Base-by-base conservation (phyloP, 805 yeast genomes). In the Wickerhamiella siamensis region DNA sequence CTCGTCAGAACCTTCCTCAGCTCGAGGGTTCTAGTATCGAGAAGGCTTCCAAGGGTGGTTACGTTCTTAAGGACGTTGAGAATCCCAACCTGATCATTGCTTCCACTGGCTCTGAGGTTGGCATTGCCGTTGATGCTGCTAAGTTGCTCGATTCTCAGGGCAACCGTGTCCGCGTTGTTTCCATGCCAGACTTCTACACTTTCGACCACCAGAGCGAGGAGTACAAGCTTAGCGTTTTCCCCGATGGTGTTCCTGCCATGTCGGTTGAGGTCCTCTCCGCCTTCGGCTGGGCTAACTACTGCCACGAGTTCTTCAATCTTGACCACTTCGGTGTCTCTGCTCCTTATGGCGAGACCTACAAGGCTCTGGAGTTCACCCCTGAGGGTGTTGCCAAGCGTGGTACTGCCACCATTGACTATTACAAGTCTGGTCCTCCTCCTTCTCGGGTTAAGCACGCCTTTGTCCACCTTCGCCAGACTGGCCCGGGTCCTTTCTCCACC, bases 251-350 rank as follows among this genome's bases (percentile, higher is more conserved):
- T 43, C 97, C 97, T 64, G 77, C 83, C 60, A 51, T 91, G 66
- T 83, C 95, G 43, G 83, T 88, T 51, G 98, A 91, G 75, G 97
- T 86, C 41, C 71, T 84, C 77, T 66, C 94, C 43, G 77, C 95
- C 42, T 69, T 73, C 55, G 95, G 95, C 45, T 91, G 98, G 98
- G 70, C 79, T 56, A 82, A 78, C 66, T 91, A 86, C 72, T 75
- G 96, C 46, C 98, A 91, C 70, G 93, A 82, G 71, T 94, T 86
- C 65, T 83, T 88, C 58, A 95, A 96, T 67, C 72, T 91, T 60
- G 77, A 84, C 75, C 77, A 83, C 70, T 91, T 91, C 62, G 98
- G 98, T 74, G 91, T 87, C 48, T 86, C 96, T 47, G 98, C 94
- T 63, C 81, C 83, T 63, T 91, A 79, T 60, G 65, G 67, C 45